Conservation (phyloP, 2,329 filamentous ascomycete species). For the Pleurostoma richardsiae region DNA sequence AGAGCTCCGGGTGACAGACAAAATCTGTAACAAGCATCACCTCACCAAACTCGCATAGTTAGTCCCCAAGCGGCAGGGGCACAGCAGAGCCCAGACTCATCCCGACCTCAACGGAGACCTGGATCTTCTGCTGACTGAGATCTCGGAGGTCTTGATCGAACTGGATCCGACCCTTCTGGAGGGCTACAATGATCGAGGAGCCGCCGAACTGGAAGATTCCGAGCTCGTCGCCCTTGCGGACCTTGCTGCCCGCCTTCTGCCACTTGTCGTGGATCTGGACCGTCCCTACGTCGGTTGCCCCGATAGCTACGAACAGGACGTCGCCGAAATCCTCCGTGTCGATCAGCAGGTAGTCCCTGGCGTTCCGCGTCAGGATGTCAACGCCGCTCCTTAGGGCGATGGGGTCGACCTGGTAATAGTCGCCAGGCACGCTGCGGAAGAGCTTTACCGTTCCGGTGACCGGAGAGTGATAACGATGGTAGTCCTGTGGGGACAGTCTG, state of each 20-base stretch:
- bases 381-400: slow-evolving; percentile 16
- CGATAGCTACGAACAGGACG: slow-evolving; percentile 35
- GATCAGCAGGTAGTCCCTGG: slow-evolving; percentile 28
- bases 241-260: slow-evolving; percentile 18
- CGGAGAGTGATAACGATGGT: slow-evolving; percentile 38
- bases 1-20: too few species aligned
- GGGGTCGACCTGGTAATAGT: slow-evolving; percentile 37
- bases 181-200: slow-evolving; percentile 33
- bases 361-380: slow-evolving; percentile 30
- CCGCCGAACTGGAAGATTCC: slow-evolving; percentile 34
- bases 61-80: too few species aligned
- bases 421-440: slow-evolving; percentile 30
- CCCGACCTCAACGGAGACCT: too few species aligned
- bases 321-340: slow-evolving; percentile 30
- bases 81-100: too few species aligned
- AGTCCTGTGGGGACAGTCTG: slow-evolving; percentile 35
- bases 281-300: slow-evolving; percentile 31
- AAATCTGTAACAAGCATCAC: too few species aligned
- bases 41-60: too few species aligned
- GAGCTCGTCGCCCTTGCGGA: slow-evolving; percentile 33
- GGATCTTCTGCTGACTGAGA: too few species aligned
- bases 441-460: slow-evolving; percentile 29
- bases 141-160: slow-evolving; percentile 24
- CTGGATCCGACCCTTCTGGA: slow-evolving; percentile 26
- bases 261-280: slow-evolving; percentile 30